A percentile compares a stretch with the other conserved stretches of the same genome.
phyloP scores from a whole-genome alignment of 2,329 filamentous ascomycete species.

The Apiospora sp. region DNA sequence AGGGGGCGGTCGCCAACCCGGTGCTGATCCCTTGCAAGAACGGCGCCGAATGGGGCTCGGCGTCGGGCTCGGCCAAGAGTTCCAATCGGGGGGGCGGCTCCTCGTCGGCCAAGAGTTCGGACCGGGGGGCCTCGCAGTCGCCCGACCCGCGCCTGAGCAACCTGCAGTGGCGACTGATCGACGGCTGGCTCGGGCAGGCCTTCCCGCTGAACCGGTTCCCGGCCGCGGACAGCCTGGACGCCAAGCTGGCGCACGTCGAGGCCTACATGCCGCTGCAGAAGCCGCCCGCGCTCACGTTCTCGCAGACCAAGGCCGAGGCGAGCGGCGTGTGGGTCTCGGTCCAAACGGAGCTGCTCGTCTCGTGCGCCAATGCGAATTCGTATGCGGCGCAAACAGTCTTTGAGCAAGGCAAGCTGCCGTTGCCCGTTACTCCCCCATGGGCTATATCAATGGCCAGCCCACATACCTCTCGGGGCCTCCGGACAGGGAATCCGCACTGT shows the following conservation, averaged over 20 bases:
- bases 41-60: no score
- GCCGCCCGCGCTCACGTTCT: not conserved
- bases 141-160: not conserved
- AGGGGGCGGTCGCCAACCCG: not conserved
- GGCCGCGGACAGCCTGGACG: not conserved
- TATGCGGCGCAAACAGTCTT: fast-evolving
- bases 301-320: not conserved
- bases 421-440: no score
- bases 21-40: not conserved
- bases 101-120: no score
- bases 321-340: not conserved
- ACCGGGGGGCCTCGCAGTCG: no score
- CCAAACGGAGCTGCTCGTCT: not conserved
- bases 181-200: not conserved
- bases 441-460: no score
- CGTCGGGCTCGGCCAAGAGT: no score
- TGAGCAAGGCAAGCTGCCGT: not conserved
- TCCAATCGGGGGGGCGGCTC: no score
- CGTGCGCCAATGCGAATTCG: not conserved
- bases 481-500: no score
- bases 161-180: not conserved
- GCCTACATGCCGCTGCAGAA: not conserved
- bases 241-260: not conserved
- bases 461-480: no score
- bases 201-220: not conserved